A percentile compares a stretch with the other conserved stretches of the same genome.
These are phyloP conservation scores for Draba incana DNA, from an alignment of 345 rosid genomes.

Conservation along the genomic window DNA sequence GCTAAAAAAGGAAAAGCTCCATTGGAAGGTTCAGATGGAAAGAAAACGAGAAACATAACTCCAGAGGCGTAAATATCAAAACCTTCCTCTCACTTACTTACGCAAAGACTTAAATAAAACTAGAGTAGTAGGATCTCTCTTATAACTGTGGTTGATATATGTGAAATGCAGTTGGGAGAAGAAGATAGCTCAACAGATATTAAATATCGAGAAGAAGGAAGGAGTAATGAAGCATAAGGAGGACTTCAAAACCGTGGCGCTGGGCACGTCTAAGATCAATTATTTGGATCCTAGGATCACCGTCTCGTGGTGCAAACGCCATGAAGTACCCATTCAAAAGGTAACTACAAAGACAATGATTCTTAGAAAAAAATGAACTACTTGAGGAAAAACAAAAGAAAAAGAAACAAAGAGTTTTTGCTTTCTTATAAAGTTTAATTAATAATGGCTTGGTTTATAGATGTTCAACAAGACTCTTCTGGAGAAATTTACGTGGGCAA, in stretches of 20 bases:
- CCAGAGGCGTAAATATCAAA: constrained; percentile 70
- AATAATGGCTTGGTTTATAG: constrained; percentile 47
- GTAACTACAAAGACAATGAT: constrained; percentile 40
- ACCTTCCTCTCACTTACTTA: constrained; percentile 1
- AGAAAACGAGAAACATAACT: constrained; percentile 69
- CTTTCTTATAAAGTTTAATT: background rate
- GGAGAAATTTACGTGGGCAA: constrained; percentile 90
- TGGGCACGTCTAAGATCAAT: constrained; percentile 92
- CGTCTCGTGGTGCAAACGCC: constrained; percentile 97
- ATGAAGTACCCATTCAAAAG: constrained; percentile 95
- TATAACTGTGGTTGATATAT: constrained; percentile 7
- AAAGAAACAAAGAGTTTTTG: background rate
- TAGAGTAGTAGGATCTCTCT: background rate
- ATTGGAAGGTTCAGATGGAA: constrained; percentile 74
- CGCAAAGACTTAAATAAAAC: constrained; percentile 8
- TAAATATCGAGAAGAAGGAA: constrained; percentile 73
- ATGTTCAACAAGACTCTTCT: constrained; percentile 86
- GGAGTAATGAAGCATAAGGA: constrained; percentile 73
- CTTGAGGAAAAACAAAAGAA: too few relatives aligned
- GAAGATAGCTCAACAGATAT: constrained; percentile 61
- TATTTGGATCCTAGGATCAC: constrained; percentile 97
- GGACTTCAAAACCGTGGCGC: constrained; percentile 83
- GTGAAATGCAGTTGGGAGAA: constrained; percentile 60
- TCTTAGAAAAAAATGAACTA: background rate
- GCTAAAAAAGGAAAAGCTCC: constrained; percentile 86